These are phyloP conservation scores for Taiozyma sp. DNA, from an alignment of 1,139 yeast species.

Conservation along the genomic window DNA sequence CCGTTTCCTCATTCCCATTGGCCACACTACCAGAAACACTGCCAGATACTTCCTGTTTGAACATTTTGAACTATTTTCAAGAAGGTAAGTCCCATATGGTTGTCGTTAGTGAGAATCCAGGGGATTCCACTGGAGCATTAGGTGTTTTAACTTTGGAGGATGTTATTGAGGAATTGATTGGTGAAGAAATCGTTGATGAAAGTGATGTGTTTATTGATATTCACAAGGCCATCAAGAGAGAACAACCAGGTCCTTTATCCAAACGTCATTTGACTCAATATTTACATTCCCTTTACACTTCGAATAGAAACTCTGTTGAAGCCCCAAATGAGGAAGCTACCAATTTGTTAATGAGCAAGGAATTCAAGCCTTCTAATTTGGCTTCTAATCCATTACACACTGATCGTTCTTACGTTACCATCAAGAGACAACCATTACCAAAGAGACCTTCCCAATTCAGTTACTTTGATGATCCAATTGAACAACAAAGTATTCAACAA, in stretches of 20 bases:
- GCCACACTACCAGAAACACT: slow-evolving; percentile 96
- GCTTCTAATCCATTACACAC: slow-evolving; percentile 82
- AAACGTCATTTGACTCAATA: slow-evolving; percentile 67
- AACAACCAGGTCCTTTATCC: slow-evolving; percentile 79
- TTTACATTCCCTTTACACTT: slow-evolving; percentile 46
- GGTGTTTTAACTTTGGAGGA: slow-evolving; percentile 95
- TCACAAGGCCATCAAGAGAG: slow-evolving; percentile 77
- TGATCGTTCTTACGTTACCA: slow-evolving; percentile 61
- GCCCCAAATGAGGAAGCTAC: background rate
- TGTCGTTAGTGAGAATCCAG: slow-evolving; percentile 82
- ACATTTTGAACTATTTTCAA: slow-evolving; percentile 91
- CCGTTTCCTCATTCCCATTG: slow-evolving; percentile 88
- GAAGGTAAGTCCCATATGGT: slow-evolving; percentile 99
- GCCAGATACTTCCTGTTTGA: slow-evolving; percentile 86
- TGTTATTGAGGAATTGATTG: slow-evolving; percentile 94
- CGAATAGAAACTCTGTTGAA: slow-evolving; percentile 18
- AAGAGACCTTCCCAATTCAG: slow-evolving; percentile 11
- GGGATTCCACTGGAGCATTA: slow-evolving; percentile 78
- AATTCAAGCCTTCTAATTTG: slow-evolving; percentile 53
- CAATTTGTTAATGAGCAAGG: slow-evolving; percentile 16
- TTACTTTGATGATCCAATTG: slow-evolving; percentile 16
- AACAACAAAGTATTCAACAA: slow-evolving; percentile 7
- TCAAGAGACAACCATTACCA: slow-evolving; percentile 42
- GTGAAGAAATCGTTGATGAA: slow-evolving; percentile 96
- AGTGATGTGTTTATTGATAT: slow-evolving; percentile 93